Evolutionary conservation across 768 basidiomycete species (phyloP).

Genomic region (Phallus indusiatus): DNA sequence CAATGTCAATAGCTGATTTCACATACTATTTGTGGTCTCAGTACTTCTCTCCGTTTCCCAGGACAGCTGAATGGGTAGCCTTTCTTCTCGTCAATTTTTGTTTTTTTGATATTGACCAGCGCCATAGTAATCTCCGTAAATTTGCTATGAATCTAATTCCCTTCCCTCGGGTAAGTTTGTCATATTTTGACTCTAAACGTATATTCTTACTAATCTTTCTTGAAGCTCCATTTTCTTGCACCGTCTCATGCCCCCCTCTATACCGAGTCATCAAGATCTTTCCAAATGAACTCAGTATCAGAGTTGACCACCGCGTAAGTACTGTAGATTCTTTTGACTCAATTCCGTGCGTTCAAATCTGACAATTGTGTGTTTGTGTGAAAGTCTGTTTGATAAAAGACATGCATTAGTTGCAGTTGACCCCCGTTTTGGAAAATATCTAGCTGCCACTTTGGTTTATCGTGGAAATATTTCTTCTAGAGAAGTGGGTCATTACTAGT

Average conservation of each 20-base stretch:
- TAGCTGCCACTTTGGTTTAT: constrained; percentile 84
- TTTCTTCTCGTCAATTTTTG: not conserved
- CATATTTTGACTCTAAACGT: not conserved
- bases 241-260: constrained; percentile 90
- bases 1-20: constrained; percentile 48
- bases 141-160: constrained; percentile 91
- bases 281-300: constrained; percentile 47
- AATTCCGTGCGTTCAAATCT: not conserved
- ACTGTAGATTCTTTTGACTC: not conserved
- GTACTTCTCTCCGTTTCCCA: constrained; percentile 88
- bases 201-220: constrained; percentile 11
- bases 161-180: constrained; percentile 72
- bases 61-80: constrained; percentile 81
- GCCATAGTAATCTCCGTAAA: constrained; percentile 68
- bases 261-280: constrained; percentile 52
- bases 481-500: constrained; percentile 47
- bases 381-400: constrained; percentile 68
- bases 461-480: constrained; percentile 72
- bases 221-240: constrained; percentile 90
- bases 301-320: constrained; percentile 71
- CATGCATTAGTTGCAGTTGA: constrained; percentile 80
- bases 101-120: constrained; percentile 3
- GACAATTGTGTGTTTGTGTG: too few relatives aligned
- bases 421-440: constrained; percentile 70
- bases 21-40: constrained; percentile 90